Evolutionary conservation across 1,284 basidiomycete genomes (phyloP), one percentile per base, ranked within the genome.

Genomic region (Boletellus deceptivus): DNA sequence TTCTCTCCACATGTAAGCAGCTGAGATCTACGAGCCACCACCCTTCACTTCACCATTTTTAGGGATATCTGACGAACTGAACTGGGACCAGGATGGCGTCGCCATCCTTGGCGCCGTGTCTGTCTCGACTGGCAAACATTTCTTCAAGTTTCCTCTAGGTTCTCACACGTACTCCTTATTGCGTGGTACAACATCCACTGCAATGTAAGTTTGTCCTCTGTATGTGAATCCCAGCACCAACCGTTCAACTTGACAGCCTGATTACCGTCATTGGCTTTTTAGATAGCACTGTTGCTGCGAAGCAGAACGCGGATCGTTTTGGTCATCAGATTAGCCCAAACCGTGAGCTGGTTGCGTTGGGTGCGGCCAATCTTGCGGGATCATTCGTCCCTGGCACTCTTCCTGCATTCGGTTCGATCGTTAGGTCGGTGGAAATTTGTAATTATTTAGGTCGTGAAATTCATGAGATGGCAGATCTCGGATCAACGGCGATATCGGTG

Each of bases 281-380:
- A 47, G 91, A 93, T 63, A 86, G 83, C 56, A 91, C 92, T 51
- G 88, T 91, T 2, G 85, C 89, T 1, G 91, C 90, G 3, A 93
- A 97, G 63, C 92, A 95, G 65, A 93, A 90, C 56, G 83, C 84
- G 0, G 79, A 84, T 4, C 82, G 84, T 22, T 96, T 87, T 63
- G 89, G 91, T 3, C 88, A 98, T 67, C 81, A 88, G 0, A 90
- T 98, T 59, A 90, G 87, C 57, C 92, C 94, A 0, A 97, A 97
- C 65, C 84, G 94, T 35, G 94, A 98, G 66, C 75, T 94, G 3
- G 91, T 93, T 37, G 91, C 91, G 0, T 72, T 94, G n/a, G 86
- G 91, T 43, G 83, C 87, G 13, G 83, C 84, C 5, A 98, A 98
- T 67, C 73, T 97, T 22, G 78, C 74, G 3, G 84, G 78, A 1